These are phyloP conservation scores for Funneliformis geosporum DNA, from an alignment of 192 early-diverging fungal genomes.

Conservation along the genomic window DNA sequence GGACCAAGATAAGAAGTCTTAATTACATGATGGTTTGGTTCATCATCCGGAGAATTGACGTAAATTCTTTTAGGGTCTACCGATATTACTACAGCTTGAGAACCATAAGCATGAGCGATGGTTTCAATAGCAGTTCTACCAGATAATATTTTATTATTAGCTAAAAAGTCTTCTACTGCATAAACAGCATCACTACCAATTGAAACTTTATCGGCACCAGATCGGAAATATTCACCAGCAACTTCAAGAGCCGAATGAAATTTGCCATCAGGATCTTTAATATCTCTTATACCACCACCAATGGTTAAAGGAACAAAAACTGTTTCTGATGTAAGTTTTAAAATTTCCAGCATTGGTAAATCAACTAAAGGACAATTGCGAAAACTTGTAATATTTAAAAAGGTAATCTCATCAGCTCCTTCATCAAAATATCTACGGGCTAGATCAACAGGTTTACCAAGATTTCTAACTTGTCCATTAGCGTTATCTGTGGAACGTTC, in stretches of 20 bases:
- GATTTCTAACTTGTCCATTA: slow-evolving; percentile 78
- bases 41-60: slow-evolving; percentile 73
- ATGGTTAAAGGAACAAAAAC: slow-evolving; percentile 99
- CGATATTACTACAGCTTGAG: slow-evolving; percentile 97
- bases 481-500: slow-evolving; percentile 55
- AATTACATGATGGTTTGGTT: slow-evolving; percentile 76
- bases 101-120: slow-evolving; percentile 92
- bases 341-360: slow-evolving; percentile 94
- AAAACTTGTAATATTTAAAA: slow-evolving; percentile 99
- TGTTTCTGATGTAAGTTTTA: slow-evolving; percentile 78
- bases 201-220: slow-evolving; percentile 98
- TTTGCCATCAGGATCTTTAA: slow-evolving; percentile 81
- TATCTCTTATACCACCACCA: slow-evolving; percentile 96
- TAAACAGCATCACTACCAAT: slow-evolving; percentile 99
- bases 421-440: slow-evolving; percentile 89
- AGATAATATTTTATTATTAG: slow-evolving; percentile 50
- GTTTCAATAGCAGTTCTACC: slow-evolving; percentile 92
- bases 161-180: slow-evolving; percentile 84
- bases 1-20: slow-evolving; percentile 76
- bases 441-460: slow-evolving; percentile 97
- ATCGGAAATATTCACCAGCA: slow-evolving; percentile 98
- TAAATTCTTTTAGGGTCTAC: slow-evolving; percentile 97
- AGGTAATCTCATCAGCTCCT: slow-evolving; percentile 98
- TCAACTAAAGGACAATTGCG: slow-evolving; percentile 87
- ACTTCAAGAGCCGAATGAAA: slow-evolving; percentile 89